These are phyloP conservation scores for Microdochium trichocladiopsis DNA, from an alignment of 2,329 filamentous ascomycete genomes.

Conservation along the genomic window DNA sequence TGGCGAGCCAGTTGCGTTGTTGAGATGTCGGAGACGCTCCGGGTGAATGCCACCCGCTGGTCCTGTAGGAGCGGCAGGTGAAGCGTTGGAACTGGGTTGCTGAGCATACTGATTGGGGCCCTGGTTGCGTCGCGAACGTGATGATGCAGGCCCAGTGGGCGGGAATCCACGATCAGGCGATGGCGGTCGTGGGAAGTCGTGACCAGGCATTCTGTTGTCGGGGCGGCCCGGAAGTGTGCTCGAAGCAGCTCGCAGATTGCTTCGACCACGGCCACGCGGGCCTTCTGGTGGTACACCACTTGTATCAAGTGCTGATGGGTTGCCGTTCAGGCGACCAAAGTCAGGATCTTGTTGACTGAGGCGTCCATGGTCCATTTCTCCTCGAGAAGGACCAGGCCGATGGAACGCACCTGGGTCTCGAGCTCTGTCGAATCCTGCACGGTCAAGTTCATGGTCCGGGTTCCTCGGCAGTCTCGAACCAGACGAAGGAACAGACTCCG, in stretches of 20 bases:
- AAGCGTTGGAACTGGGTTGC: neutral
- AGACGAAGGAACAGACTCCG: constrained; percentile 15
- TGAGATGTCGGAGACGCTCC: constrained; percentile 20
- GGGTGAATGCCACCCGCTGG: constrained; percentile 17
- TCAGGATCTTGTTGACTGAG: constrained; percentile 50
- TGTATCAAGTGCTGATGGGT: neutral
- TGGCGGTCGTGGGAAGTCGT: constrained; percentile 8
- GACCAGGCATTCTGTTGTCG: constrained; percentile 17
- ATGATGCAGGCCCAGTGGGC: constrained; percentile 46
- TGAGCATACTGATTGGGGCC: constrained; percentile 13
- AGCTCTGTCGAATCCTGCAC: constrained; percentile 28
- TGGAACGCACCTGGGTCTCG: constrained; percentile 32
- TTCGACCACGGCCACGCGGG: constrained; percentile 43
- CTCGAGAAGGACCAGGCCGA: constrained; percentile 24
- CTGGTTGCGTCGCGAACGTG: constrained; percentile 36
- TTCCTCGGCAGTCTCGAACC: constrained; percentile 17
- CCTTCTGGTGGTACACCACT: constrained; percentile 34
- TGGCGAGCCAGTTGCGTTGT: constrained; percentile 6
- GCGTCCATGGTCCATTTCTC: constrained; percentile 43
- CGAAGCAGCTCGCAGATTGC: constrained; percentile 27
- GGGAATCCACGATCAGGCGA: constrained; percentile 42
- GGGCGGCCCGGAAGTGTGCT: constrained; percentile 30
- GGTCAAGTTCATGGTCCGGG: constrained; percentile 31
- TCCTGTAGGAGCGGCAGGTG: neutral
- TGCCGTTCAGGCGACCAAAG: constrained; percentile 51